Conservation (phyloP, 1,284 basidiomycete species). For the Apiotrichum siamense region DNA sequence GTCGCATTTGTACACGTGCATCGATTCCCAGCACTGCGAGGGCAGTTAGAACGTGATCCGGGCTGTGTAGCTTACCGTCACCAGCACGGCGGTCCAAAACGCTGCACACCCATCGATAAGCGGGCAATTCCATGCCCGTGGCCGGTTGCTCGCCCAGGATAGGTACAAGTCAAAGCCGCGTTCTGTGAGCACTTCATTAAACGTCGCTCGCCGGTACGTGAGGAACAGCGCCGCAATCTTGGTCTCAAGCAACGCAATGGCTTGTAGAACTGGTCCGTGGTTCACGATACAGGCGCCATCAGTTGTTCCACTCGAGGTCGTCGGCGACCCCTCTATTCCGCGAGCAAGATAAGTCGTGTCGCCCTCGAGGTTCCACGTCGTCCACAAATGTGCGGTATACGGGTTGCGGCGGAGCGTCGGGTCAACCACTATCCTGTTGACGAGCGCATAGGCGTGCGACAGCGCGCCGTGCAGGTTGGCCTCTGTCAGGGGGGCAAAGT, state of each 20-base stretch:
- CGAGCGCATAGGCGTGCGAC: neutral
- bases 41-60: neutral
- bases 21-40: slow-evolving; percentile 1
- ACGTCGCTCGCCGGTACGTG: neutral
- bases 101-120: neutral
- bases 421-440: neutral
- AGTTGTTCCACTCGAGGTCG: neutral
- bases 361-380: neutral
- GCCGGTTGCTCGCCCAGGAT: neutral
- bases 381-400: neutral
- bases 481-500: neutral
- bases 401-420: neutral
- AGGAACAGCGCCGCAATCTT: neutral
- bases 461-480: neutral
- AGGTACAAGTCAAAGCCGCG: slow-evolving; percentile 1
- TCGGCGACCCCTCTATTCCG: neutral
- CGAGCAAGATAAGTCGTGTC: slow-evolving; percentile 1
- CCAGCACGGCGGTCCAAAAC: slow-evolving; percentile 1
- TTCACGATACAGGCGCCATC: neutral
- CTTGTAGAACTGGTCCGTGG: neutral
- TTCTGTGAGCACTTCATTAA: neutral
- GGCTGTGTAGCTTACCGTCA: neutral
- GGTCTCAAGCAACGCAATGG: slow-evolving; percentile 1
- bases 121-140: slow-evolving; percentile 1
- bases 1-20: slow-evolving; percentile 7